These are phyloP conservation scores for Salix arbutifolia DNA, from an alignment of 345 rosid species.

Conservation along the genomic window DNA sequence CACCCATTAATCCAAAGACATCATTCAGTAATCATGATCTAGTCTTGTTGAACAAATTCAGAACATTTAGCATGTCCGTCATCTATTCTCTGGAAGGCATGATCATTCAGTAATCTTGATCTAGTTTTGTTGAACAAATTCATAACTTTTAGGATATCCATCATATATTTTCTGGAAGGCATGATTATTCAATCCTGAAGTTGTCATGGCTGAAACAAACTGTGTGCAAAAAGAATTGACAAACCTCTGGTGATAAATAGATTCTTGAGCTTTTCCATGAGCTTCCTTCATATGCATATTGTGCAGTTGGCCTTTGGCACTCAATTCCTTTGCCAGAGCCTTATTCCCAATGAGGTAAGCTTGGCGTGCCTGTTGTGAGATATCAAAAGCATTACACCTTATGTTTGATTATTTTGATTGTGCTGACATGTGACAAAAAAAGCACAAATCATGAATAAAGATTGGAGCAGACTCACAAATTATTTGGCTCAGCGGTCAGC, in stretches of 20 bases:
- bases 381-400: constrained; percentile 2
- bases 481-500: neutral
- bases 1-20: neutral
- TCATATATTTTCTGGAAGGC: no score
- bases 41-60: no score
- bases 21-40: neutral
- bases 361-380: constrained; percentile 66
- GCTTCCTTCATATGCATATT: constrained; percentile 94
- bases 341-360: constrained; percentile 89
- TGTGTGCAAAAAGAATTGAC: constrained; percentile 23
- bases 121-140: no score
- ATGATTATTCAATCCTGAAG: neutral
- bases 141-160: no score
- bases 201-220: constrained; percentile 1
- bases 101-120: no score
- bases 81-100: no score
- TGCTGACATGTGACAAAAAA: neutral
- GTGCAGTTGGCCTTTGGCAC: constrained; percentile 87
- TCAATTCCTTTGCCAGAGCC: constrained; percentile 88
- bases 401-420: neutral
- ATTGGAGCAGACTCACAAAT: constrained; percentile 6
- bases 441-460: neutral
- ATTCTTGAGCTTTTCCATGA: constrained; percentile 93
- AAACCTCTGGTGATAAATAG: constrained; percentile 91
- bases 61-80: no score